Conservation (phyloP, 2,329 filamentous ascomycete species). For the Diaporthe destruens region DNA sequence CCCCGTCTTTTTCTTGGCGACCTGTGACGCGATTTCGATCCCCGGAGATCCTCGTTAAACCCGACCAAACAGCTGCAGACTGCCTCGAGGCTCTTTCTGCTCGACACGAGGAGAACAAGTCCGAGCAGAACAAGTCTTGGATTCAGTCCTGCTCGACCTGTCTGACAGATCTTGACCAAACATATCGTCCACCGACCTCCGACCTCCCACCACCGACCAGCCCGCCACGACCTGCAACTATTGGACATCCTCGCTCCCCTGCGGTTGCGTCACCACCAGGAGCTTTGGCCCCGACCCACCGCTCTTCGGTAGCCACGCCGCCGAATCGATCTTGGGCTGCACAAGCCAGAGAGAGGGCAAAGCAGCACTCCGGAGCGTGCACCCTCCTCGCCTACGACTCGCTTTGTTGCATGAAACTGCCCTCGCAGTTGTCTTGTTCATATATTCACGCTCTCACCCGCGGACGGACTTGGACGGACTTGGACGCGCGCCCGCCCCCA, state of each 20-base stretch:
- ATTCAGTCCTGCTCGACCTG: not conserved
- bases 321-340: constrained; percentile 14
- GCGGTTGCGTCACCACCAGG: constrained; percentile 21
- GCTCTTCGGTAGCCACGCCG: constrained; percentile 21
- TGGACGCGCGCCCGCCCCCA: not conserved
- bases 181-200: not conserved
- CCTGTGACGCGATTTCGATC: constrained; percentile 18
- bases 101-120: not conserved
- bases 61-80: not conserved
- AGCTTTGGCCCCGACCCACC: constrained; percentile 33
- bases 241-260: constrained; percentile 23
- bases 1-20: not conserved
- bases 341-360: not conserved
- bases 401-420: not conserved
- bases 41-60: constrained; percentile 1
- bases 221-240: not conserved
- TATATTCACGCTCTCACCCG: constrained; percentile 2
- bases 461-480: not conserved
- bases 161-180: not conserved
- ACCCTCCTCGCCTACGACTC: not conserved
- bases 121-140: not conserved
- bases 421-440: not conserved
- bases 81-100: not conserved
- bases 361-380: not conserved
- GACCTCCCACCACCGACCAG: not conserved